Evolutionary conservation across 2,329 filamentous ascomycete species (phyloP), one percentile per base, ranked within the genome.

Genomic region (Phoma sp.): DNA sequence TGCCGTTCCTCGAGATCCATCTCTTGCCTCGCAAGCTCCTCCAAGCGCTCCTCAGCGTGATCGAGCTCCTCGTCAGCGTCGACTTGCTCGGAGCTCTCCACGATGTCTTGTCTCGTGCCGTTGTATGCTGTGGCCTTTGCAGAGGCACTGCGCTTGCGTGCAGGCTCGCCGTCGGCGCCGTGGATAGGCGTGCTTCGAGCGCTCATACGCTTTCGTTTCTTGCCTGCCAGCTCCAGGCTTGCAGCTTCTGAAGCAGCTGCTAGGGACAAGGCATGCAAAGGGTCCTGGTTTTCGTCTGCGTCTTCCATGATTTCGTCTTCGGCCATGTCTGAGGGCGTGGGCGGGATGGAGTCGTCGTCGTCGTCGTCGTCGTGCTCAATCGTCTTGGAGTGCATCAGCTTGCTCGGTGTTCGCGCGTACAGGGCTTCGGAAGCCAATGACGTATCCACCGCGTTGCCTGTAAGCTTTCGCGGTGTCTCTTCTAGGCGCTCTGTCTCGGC

Each of bases 401-500:
- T 75, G 65, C 74, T 76, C 27, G 74, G 73, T 25, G 71, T 75
- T 51, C 69, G 64, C 40, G 69, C 65, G 58, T 74, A 72, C 36
- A 65, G 21, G 21, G 62, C 61, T 44, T 76, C 74, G 9, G 72
- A 71, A 25, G 65, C 60, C 40, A 74, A 64, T 57, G 71, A 72
- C 49, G 68, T 70, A 58, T 73, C 69, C 13, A 69, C 70, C 38
- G 57, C 67, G 29, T 69, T 70, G 63, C 70, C 70, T 41, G 61
- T 82, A 69, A 83, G 77, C 68, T 82, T 90, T 60, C 86, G 85
- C 17, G 93, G 92, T n/a, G 92, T 96, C 70, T 90, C 88, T 71
- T 95, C 95, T 57, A 99, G 83, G 55, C 95, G 88, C 77, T 97
- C 93, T 1, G 94, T 98, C 77, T 97, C 94, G 31, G 94, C 94